Percentiles rank a stretch among this genome's conserved stretches.
Conservation (phyloP, 495 filamentous ascomycete species). For the Lichina pygmaea region DNA sequence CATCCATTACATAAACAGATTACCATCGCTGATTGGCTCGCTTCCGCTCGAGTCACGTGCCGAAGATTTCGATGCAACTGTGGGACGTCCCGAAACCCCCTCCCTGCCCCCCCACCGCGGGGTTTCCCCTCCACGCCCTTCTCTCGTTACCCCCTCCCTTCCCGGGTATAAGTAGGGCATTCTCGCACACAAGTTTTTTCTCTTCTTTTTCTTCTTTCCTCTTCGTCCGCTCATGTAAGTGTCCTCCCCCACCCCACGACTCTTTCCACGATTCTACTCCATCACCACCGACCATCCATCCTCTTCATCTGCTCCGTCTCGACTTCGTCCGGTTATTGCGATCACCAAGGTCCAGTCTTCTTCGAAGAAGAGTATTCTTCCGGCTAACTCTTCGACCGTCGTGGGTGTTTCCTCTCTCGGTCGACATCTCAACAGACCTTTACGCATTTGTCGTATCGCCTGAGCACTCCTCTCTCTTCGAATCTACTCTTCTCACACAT, state of each 20-base stretch:
- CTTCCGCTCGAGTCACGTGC: too few species aligned
- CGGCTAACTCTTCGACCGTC: too few species aligned
- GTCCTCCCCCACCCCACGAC: neutral
- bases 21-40: too few species aligned
- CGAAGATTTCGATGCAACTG: too few species aligned
- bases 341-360: too few species aligned
- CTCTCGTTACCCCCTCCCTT: too few species aligned
- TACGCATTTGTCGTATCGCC: neutral
- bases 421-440: neutral
- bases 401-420: neutral
- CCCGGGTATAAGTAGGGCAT: neutral
- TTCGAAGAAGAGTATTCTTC: too few species aligned
- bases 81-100: too few species aligned
- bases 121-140: too few species aligned
- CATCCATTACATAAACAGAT: too few species aligned
- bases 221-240: slow-evolving; percentile 7
- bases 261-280: neutral
- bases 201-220: slow-evolving; percentile 2
- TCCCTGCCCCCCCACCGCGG: too few species aligned
- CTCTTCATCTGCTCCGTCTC: neutral
- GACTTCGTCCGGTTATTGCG: neutral
- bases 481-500: neutral
- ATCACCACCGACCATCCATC: neutral
- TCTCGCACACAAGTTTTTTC: slow-evolving; percentile 3
- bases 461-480: neutral